Evolutionary conservation across 352 stramenopile species (phyloP), one percentile per base, ranked within the genome.

Genomic region (Phytophthora boehmeriae): DNA sequence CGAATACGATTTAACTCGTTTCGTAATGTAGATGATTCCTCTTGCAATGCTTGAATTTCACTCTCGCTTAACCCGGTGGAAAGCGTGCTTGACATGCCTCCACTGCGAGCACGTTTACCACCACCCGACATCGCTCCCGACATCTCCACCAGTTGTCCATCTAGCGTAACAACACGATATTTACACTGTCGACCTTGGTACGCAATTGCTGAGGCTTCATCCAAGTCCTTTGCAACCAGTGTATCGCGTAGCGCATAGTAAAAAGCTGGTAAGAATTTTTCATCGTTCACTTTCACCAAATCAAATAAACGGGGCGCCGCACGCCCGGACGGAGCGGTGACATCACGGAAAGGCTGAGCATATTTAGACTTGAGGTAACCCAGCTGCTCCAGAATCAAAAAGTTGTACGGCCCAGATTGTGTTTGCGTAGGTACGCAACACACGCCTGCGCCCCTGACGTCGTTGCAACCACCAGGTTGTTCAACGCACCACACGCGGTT

Each of bases 71-170:
- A 41, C 3, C 71, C 75, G 4, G 58, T 73, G 8, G 77, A 48
- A 42, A 95, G 72, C 4, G 80, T 83, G 34, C 76, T 93, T 10
- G 81, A 92, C 95, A 99, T 99, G n/a, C 95, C 93, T 17, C 96
- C 97, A 25, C 87, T 96, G 30, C 91, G 83, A 19, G 96, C 89
- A 27, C 72, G 78, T 30, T 96, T 98, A 20, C 98, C 98, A 73
- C 98, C 98, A 53, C 98, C 98, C 4, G 95, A 97, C 98, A 99
- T 99, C 6, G 98, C 98, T 50, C 98, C 98, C n/a, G 91, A 98
- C 36, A 96, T 96, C 49, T 99, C 98, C 34, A 99, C 99, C 1
- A 99, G 67, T 63, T 99, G 91, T 6, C 98, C 98, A 53, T 98
- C 89, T 2, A 97, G 55, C 3, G 98, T 99, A n/a, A 99, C 98